Base-by-base conservation (phyloP, 208 protist species). In the Angomonas ambiguus region DNA sequence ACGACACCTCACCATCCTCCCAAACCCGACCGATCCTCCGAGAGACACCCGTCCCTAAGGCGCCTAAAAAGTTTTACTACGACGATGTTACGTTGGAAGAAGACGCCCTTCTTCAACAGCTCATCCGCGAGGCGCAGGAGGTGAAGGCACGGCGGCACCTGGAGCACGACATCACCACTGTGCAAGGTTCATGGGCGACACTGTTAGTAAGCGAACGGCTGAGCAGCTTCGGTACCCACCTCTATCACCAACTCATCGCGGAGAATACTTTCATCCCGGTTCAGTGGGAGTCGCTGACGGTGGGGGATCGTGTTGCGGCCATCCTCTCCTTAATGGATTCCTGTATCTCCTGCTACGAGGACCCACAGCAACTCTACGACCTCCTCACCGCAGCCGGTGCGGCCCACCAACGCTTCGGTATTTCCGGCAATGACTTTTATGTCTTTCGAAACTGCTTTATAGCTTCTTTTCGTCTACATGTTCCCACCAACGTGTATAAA, bases 401-500 rank as follows among this genome's bases (percentile, higher is more conserved):
- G 24, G 71, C 83, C 3, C 83, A 89, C 67, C 76, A 83, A 25
- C 71, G 76, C 42, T 86, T 89, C 69, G 86, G 80, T 51, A 77
- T 87, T 22, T 77, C 64, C 22, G 65, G 18, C 18, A 65, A 83
- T 20, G 65, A 78, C 18, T 83, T 90, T 59, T 51, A 53, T 6
- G 66, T 74, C 22, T 82, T 88, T 76, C 58, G 71, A 31, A 75
- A 82, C 32, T 65, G 79, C 10, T 90, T 92, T 57, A 83, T 92
- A 41, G 74, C 65, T 51, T 77, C 82, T 5, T 88, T 92, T 34
- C 80, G 80, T 10, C 77, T 76, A 38, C 85, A 80, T 53, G 76
- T 92, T 51, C 79, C 76, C 18, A 33, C 67, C 1, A 70, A 76
- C 41, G 76, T 90, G 2, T 90, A 84, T 51, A 66, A 66, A 2